Evolutionary conservation across 1,284 basidiomycete species (phyloP).

Genomic region (Leccinum pseudoinsigne): DNA sequence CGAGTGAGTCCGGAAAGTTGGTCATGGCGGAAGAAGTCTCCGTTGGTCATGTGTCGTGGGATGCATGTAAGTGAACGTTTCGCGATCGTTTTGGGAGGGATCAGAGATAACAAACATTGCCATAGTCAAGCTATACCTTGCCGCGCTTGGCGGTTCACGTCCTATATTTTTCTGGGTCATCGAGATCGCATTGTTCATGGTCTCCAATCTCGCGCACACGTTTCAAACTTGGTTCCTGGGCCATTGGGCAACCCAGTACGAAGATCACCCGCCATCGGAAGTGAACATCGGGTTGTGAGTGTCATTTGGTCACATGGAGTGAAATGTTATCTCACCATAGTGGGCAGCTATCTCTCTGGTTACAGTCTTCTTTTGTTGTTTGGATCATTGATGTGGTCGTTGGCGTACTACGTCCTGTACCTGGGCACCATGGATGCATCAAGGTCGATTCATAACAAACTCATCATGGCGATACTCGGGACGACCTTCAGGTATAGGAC

Average conservation of each 20-base stretch:
- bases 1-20: background rate
- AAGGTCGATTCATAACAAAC: background rate
- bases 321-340: background rate
- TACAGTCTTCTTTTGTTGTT: background rate
- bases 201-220: conserved; percentile 1
- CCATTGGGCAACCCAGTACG: background rate
- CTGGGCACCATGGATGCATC: background rate
- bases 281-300: conserved; percentile 2
- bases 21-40: conserved; percentile 1
- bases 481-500: background rate
- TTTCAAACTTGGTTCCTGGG: conserved; percentile 1
- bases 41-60: conserved; percentile 1
- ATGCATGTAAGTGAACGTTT: background rate
- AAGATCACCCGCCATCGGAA: background rate
- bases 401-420: background rate
- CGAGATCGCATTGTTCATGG: background rate
- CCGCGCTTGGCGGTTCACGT: background rate
- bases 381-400: background rate
- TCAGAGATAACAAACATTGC: background rate
- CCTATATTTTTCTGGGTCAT: background rate
- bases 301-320: background rate
- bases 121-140: conserved; percentile 2
- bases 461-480: background rate
- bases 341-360: background rate
- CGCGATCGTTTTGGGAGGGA: background rate